Percentiles rank a stretch among this genome's conserved stretches.
phyloP scores from a whole-genome alignment of 345 rosid genomes.

The Passiflora organensis region DNA sequence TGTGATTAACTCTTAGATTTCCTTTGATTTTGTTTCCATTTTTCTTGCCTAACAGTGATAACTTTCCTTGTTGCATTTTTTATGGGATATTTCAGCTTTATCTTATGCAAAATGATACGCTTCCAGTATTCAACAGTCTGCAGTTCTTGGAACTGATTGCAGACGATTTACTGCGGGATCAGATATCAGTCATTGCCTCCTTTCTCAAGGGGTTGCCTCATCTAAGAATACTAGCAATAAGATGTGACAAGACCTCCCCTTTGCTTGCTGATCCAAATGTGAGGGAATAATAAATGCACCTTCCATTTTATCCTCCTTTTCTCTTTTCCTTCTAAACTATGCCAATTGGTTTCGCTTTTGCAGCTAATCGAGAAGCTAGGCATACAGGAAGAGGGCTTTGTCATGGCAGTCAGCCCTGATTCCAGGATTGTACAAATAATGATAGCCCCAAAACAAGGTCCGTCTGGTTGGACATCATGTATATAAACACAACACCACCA shows the following conservation, averaged over 20 bases:
- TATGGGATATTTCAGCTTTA: constrained; percentile 3
- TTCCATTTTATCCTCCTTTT: not conserved
- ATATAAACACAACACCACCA: too few relatives aligned
- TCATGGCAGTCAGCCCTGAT: not conserved
- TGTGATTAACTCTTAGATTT: not conserved
- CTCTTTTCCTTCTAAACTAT: not conserved
- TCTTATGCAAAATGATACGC: constrained; percentile 13
- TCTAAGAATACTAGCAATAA: constrained; percentile 3
- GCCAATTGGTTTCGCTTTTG: not conserved
- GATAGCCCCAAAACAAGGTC: too few relatives aligned
- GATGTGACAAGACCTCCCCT: constrained; percentile 1
- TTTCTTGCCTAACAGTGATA: not conserved
- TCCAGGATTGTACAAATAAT: not conserved
- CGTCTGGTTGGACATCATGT: too few relatives aligned
- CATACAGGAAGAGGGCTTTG: constrained; percentile 1
- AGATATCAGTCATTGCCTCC: constrained; percentile 6
- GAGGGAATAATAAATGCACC: not conserved
- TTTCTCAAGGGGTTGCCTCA: constrained; percentile 16
- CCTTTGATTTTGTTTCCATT: not conserved
- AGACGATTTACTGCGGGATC: not conserved
- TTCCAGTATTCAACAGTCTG: constrained; percentile 6
- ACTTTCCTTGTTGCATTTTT: not conserved
- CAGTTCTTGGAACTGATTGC: not conserved
- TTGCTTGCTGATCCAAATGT: constrained; percentile 6
- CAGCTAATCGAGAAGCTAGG: constrained; percentile 14